phyloP scores from a whole-genome alignment of 2,329 filamentous ascomycete genomes.

The Hymenoscyphus occultus region DNA sequence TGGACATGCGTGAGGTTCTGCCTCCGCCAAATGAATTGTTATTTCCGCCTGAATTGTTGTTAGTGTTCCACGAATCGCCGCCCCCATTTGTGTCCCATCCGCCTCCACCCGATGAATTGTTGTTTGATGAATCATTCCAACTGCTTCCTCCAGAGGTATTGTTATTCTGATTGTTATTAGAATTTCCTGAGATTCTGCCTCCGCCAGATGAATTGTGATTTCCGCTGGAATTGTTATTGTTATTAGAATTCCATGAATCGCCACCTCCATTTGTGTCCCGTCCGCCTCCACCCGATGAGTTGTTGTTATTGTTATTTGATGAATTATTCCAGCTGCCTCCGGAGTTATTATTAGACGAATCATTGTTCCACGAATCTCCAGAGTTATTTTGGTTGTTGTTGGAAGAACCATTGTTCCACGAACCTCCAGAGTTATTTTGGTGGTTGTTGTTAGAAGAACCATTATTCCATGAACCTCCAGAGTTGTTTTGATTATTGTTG shows the following conservation, averaged over 20 bases:
- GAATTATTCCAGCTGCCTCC: not conserved
- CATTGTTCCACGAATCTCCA: slow-evolving; percentile 1
- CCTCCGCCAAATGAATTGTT: not conserved
- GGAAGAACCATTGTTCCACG: slow-evolving; percentile 5
- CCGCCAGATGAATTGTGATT: not conserved
- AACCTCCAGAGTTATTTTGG: not conserved
- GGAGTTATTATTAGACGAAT: slow-evolving; percentile 9
- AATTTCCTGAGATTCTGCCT: not conserved
- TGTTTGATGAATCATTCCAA: slow-evolving; percentile 5
- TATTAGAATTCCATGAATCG: slow-evolving; percentile 8
- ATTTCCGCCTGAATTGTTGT: slow-evolving; percentile 12
- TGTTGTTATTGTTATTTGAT: not conserved
- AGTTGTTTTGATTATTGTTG: slow-evolving; percentile 10
- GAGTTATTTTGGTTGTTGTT: not conserved
- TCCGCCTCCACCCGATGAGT: not conserved
- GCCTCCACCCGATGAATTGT: not conserved
- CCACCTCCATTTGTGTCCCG: slow-evolving; percentile 1
- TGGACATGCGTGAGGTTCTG: not conserved
- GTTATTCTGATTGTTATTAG: slow-evolving; percentile 13
- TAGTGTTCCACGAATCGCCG: not conserved
- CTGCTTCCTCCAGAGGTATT: not conserved
- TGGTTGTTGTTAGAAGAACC: not conserved
- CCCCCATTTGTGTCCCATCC: not conserved
- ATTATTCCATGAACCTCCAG: not conserved
- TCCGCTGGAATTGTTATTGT: not conserved